phyloP scores from a whole-genome alignment of 306 rosid species.

The Oemleria cerasiformis region DNA sequence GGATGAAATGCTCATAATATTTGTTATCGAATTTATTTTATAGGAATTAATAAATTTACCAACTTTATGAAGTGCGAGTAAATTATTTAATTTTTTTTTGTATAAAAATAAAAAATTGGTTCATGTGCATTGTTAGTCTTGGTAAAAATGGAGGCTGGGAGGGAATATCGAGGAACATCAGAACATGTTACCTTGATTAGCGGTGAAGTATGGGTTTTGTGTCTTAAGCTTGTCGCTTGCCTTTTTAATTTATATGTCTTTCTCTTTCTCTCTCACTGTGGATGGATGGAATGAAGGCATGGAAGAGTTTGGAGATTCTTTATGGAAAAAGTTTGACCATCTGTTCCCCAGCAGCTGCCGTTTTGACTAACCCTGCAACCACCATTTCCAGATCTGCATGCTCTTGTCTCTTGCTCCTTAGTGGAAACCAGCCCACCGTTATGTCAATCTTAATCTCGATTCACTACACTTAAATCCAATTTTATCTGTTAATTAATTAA shows the following conservation, averaged over 20 bases:
- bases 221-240: conserved; percentile 42
- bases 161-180: background rate
- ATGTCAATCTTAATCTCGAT: background rate
- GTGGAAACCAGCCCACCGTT: conserved; percentile 12
- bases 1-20: no score
- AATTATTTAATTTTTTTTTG: no score
- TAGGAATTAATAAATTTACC: no score
- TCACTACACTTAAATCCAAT: background rate
- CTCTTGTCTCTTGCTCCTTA: background rate
- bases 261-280: background rate
- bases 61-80: no score
- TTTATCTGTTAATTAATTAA: background rate
- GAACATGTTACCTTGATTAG: conserved; percentile 62
- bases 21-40: no score
- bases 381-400: conserved; percentile 2
- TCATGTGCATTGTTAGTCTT: background rate
- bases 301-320: conserved; percentile 9
- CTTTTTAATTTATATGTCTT: background rate
- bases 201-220: conserved; percentile 44
- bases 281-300: background rate
- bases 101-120: no score
- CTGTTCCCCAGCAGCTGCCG: conserved; percentile 13
- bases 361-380: conserved; percentile 15
- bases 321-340: conserved; percentile 37
- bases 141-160: conserved; percentile 6